Base-by-base conservation (phyloP, 768 basidiomycete species). In the Boletus tomentosulus region DNA sequence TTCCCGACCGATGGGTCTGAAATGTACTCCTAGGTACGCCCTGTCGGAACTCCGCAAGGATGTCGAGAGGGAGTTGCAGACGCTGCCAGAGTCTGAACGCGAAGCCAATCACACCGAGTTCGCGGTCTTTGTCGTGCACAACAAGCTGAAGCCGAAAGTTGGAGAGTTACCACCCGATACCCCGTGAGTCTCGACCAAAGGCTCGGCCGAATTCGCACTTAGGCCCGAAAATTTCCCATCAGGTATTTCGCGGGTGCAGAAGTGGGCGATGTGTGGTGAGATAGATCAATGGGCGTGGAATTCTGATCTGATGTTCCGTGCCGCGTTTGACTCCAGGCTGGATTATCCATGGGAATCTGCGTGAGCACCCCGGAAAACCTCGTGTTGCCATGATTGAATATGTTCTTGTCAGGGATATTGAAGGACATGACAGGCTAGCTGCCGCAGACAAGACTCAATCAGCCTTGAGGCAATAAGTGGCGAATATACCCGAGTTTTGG, bases 101-200 rank as follows among this genome's bases (percentile, higher is more conserved):
- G 82, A 86, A n/a, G 80, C 79, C 1, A 72, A 85, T 19, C 79
- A 81, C 55, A 94, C 96, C 27, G 77, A 88, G 67, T 92, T 99
- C 56, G 95, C 83, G 1, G 76, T 98, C 58, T 99, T 98, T 65
- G 96, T 98, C 45, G 91, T 95, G 25, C 90, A 94, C 72, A 92
- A 94, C 76, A 98, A 98, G 75, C 76, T 84, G 56, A 98, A 98
- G 73, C 75, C 77, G 31, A 99, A 99, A 74, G 67, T 85, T 34
- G 94, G 84, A 27, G 72, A 82, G 43, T 73, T 99, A 35, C 89
- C 93, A 3, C 61, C 75, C 2, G 81, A 82, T 54, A 76, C 78
- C 27, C 80, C 78, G 88, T 92, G 66, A 66, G 83, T 72, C 48
- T 27, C 24, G 53, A 25, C 34, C 16, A 45, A 16, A 45, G 9